phyloP scores from a whole-genome alignment of 2,329 filamentous ascomycete genomes.

The Trichoderma atrobrunneum region DNA sequence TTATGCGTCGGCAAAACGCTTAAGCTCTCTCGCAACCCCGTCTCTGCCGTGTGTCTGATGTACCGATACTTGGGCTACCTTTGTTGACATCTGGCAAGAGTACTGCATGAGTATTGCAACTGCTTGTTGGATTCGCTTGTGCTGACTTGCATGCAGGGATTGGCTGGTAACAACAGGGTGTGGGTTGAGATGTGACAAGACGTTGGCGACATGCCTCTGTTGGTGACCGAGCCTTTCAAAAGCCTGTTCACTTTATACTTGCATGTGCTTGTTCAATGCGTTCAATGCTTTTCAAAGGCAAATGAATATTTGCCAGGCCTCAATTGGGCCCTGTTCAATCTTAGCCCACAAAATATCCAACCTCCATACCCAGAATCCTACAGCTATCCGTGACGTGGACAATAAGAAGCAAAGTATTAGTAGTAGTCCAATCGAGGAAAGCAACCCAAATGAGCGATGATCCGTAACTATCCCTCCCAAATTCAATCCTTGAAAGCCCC shows the following conservation, averaged over 20 bases:
- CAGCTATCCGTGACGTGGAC: neutral
- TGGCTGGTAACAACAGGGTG: neutral
- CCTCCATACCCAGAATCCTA: neutral
- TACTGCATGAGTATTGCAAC: neutral
- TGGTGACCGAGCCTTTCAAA: neutral
- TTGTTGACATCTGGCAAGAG: neutral
- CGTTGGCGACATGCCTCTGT: neutral
- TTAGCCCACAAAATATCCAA: neutral
- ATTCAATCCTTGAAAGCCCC: neutral
- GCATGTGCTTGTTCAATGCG: neutral
- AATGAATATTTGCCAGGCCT: neutral
- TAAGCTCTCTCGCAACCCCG: neutral
- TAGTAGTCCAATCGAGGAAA: neutral
- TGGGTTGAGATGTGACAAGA: neutral
- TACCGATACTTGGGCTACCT: neutral
- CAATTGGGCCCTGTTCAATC: neutral
- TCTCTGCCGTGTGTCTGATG: neutral
- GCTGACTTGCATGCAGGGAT: conserved; percentile 7
- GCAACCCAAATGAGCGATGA: neutral
- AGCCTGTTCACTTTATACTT: neutral
- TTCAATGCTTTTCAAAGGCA: neutral
- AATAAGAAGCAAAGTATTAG: neutral
- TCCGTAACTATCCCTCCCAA: neutral
- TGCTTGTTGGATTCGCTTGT: neutral
- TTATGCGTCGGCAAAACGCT: neutral